A percentile compares a stretch with the other conserved stretches of the same genome.
Conservation (phyloP, 768 basidiomycete genomes). For the Amanita brunnescens region DNA sequence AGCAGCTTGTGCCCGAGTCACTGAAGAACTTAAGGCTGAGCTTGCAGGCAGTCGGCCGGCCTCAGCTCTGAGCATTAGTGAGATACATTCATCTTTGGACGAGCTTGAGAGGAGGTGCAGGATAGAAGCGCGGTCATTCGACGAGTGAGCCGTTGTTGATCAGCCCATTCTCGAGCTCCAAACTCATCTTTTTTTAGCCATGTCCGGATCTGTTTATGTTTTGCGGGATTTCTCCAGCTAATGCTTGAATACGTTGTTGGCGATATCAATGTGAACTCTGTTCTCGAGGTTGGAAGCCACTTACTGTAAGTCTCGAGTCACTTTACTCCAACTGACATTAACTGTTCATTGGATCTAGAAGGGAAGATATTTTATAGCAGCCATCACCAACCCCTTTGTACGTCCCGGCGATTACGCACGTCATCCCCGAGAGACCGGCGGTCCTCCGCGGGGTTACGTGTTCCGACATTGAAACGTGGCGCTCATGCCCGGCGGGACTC, state of each 20-base stretch:
- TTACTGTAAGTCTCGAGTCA: background rate
- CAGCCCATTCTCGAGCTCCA: background rate
- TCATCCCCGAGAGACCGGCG: background rate
- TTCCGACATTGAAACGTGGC: background rate
- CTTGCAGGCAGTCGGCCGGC: background rate
- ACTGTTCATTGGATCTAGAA: background rate
- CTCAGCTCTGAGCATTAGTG: background rate
- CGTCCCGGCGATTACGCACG: background rate
- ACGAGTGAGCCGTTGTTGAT: background rate
- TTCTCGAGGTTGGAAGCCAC: background rate
- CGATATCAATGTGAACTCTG: background rate
- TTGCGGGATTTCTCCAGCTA: background rate
- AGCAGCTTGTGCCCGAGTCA: background rate
- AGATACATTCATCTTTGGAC: background rate
- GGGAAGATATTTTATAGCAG: background rate
- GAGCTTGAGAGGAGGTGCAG: background rate
- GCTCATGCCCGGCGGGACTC: background rate
- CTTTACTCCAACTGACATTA: background rate
- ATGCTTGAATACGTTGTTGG: background rate
- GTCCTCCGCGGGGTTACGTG: background rate
- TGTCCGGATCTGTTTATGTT: background rate
- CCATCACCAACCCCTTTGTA: background rate
- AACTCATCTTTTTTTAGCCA: background rate
- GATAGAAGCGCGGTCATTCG: background rate
- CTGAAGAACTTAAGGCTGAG: background rate